Conservation (phyloP, 306 rosid genomes). For the Dryas drummondii region DNA sequence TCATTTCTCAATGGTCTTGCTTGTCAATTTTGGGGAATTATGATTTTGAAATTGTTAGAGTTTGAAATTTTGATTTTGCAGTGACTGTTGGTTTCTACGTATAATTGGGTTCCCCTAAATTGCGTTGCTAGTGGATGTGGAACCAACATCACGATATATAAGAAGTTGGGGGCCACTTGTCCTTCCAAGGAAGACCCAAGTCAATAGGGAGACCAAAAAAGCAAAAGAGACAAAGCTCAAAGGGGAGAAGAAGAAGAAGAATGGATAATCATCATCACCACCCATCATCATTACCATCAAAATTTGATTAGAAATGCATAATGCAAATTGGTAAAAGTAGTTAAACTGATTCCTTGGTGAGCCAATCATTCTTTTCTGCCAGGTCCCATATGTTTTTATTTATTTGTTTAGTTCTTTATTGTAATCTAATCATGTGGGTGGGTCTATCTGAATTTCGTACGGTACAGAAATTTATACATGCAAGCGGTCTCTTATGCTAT, state of each 20-base stretch:
- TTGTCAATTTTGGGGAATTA: too few relatives aligned
- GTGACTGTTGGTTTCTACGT: too few relatives aligned
- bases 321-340: constrained; percentile 26
- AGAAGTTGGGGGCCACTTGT: not conserved
- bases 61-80: too few relatives aligned
- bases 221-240: not conserved
- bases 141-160: not conserved
- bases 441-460: not conserved
- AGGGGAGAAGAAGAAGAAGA: not conserved
- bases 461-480: not conserved
- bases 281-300: constrained; percentile 3
- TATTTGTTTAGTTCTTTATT: not conserved
- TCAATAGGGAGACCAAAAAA: not conserved
- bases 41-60: too few relatives aligned
- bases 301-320: not conserved
- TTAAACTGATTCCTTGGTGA: constrained; percentile 32
- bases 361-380: constrained; percentile 30
- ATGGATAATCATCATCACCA: not conserved
- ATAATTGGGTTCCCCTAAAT: too few relatives aligned
- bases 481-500: constrained; percentile 8
- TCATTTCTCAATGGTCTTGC: too few relatives aligned
- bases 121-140: constrained; percentile 2
- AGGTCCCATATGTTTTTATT: constrained; percentile 15
- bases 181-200: not conserved
- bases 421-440: not conserved